Evolutionary conservation across 345 rosid genomes (phyloP).

Genomic region (Hibiscus trionum): DNA sequence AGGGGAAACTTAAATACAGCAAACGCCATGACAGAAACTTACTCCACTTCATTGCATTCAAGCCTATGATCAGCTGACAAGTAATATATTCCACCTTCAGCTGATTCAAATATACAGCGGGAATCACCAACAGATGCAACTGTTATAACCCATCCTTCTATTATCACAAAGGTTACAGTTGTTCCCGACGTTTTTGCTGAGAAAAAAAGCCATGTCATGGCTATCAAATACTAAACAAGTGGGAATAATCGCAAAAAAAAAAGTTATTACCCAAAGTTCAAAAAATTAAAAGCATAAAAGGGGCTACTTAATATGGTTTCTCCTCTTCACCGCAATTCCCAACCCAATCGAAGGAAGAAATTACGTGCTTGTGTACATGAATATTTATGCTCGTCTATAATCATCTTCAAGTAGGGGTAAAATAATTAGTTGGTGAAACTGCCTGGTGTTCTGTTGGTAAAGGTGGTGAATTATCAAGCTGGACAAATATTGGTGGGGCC

Average conservation of each 20-base stretch:
- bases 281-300: background rate
- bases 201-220: conserved; percentile 11
- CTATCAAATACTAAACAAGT: background rate
- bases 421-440: background rate
- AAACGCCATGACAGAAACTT: conserved; percentile 24
- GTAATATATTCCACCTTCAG: conserved; percentile 84
- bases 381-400: background rate
- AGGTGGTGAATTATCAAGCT: background rate
- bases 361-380: background rate
- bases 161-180: conserved; percentile 82
- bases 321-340: background rate
- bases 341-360: background rate
- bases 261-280: background rate
- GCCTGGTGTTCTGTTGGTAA: background rate
- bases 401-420: background rate
- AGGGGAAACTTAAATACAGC: conserved; percentile 5
- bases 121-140: conserved; percentile 99
- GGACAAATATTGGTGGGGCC: background rate
- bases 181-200: conserved; percentile 84
- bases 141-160: conserved; percentile 88
- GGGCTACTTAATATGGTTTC: background rate
- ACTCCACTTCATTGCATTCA: conserved; percentile 92
- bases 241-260: background rate
- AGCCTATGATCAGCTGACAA: conserved; percentile 97
- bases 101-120: conserved; percentile 92